Conservation (phyloP, 352 stramenopile genomes). For the Globisporangium perplexum region DNA sequence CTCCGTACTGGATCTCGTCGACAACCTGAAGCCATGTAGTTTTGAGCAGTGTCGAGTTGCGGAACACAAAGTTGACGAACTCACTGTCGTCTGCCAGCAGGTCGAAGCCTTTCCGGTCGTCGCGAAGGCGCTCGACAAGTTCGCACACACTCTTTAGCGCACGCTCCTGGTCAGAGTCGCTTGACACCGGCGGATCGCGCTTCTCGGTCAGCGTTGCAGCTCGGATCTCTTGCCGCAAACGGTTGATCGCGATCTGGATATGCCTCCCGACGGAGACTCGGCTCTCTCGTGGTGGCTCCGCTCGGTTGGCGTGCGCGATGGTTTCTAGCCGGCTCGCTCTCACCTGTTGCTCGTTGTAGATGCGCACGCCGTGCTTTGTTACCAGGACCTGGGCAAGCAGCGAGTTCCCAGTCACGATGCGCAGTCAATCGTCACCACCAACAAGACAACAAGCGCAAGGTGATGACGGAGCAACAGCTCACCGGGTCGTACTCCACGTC, state of each 20-base stretch:
- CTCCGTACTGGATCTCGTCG: constrained; percentile 27
- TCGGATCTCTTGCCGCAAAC: constrained; percentile 19
- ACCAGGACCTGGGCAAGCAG: constrained; percentile 7
- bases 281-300: constrained; percentile 12
- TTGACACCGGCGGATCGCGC: background rate
- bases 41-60: constrained; percentile 37
- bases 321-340: constrained; percentile 12
- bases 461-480: constrained; percentile 1
- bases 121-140: constrained; percentile 31
- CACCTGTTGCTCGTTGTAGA: constrained; percentile 23
- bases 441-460: background rate
- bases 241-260: constrained; percentile 28
- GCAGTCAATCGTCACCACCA: background rate
- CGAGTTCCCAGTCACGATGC: background rate
- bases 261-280: constrained; percentile 12
- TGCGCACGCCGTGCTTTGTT: constrained; percentile 19
- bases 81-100: constrained; percentile 34
- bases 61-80: constrained; percentile 63
- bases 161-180: background rate
- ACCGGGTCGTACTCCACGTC: constrained; percentile 44
- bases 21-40: constrained; percentile 49
- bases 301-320: constrained; percentile 7
- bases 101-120: constrained; percentile 23
- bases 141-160: constrained; percentile 21
- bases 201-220: constrained; percentile 5